Base-by-base conservation (phyloP, 768 basidiomycete species). In the Suillus placidus region DNA sequence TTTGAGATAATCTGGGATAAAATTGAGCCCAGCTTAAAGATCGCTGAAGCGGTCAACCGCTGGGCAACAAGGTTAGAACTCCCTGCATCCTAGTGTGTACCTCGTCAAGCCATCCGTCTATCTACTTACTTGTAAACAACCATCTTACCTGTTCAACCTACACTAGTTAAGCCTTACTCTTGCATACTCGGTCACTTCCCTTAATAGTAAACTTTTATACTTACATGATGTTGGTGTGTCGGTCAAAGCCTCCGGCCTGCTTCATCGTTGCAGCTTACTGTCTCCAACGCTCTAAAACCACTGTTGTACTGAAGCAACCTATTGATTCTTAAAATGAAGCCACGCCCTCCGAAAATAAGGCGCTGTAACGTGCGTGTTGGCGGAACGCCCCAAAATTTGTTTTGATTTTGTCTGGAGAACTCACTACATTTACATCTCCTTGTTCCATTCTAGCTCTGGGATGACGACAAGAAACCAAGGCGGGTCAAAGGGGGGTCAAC, bases 361-460 rank as follows among this genome's bases (percentile, higher is more conserved):
- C 76, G 76, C 4, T 77, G 76, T 26, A 77, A 77, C 26, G 76
- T 78, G 71, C 61, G 72, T 73, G 51, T 61, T 40, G 35, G 42
- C 64, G 32, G n/a, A 58, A 40, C 4, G 40, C 26, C 40, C 10
- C 20, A 30, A 18, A 38, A 58, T 37, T 38, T 58, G 38, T 26
- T 16, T 38, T 18, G 6, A 20, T 20, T 13, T 5, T 58, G 37
- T 14, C 2, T 18, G 23, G 4, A 18, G 57, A 18, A 26, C 57
- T 58, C 9, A 58, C 20, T 6, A 35, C 20, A 34, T 54, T 13
- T 18, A 38, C n/a, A 7, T n/a, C 55, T 12, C 6, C 14, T 32
- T 20, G 5, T 55, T 55, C 16, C 18, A 12, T 47, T 12, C 30
- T 40, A 77, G 76, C 45, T 78, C 18, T 77, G 60, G 40, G 76